Evolutionary conservation across 352 stramenopile species (phyloP), one percentile per base, ranked within the genome.

Genomic region (Phytophthora colocasiae): DNA sequence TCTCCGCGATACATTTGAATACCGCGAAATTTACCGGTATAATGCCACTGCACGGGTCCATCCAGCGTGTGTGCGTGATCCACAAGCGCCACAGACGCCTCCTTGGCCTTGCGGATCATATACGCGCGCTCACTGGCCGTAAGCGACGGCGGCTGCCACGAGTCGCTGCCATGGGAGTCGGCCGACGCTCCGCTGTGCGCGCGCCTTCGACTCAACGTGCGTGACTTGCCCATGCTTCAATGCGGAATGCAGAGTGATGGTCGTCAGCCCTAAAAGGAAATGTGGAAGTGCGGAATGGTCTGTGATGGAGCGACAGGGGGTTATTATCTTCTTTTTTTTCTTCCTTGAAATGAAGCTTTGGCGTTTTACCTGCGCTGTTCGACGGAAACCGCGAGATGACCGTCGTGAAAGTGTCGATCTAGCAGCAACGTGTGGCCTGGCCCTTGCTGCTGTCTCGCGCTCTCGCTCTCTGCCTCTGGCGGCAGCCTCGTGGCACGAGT

Each of bases 1-100:
- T 93, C 82, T 26, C 84, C 84, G n/a, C 82, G 78, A 63, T 91
- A 93, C 82, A 93, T 93, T 44, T 91, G 82, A 57, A 93, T 91
- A 43, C 82, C 82, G 32, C 71, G 78, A 50, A 86, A 85, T 50
- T 90, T 90, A 55, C 84, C 84, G 27, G 80, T 89, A 69, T 90
- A 91, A 34, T 90, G 80, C 84, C 84, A 93, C 58, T 88, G 75
- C 27, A 91, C 82, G 15, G 84, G 84, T 0, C 84, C 84, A 40
- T 90, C 79, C 31, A 91, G 81, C 34, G 82, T 91, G 60, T 91
- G 80, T 45, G 82, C 84, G 50, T 91, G 81, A 52, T 91, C 81
- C 8, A 93, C 81, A 3, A 93, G 67, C 46, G 82, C 78, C 38
- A 85, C 69, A 19, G 80, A 85, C 66, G 84, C 87, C 61, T 91